These are phyloP conservation scores for Triticum timopheevii DNA, from an alignment of 176 grass and related monocot species.

Conservation along the genomic window DNA sequence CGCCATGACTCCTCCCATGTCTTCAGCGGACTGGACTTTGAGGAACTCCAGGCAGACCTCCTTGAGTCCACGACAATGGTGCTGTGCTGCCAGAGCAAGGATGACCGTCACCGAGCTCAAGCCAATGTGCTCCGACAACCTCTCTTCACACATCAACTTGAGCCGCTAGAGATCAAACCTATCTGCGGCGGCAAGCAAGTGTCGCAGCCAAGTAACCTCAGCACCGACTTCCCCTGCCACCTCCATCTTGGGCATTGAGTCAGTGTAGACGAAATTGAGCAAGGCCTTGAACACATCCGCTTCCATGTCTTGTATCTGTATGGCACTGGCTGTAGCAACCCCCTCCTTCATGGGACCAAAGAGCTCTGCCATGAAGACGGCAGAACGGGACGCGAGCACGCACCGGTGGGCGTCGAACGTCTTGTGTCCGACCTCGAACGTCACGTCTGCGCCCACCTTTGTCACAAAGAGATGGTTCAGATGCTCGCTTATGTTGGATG, in stretches of 20 bases:
- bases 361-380: no score
- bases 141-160: background rate
- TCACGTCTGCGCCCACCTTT: slow-evolving; percentile 22
- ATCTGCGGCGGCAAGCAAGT: no score
- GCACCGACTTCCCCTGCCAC: no score
- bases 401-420: no score
- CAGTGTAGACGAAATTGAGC: no score
- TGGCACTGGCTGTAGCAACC: no score
- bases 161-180: background rate
- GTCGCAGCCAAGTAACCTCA: no score
- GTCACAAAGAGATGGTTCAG: slow-evolving; percentile 12
- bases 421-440: background rate
- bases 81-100: slow-evolving; percentile 10
- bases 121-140: slow-evolving; percentile 7
- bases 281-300: no score
- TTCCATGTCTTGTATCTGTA: no score
- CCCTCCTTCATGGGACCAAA: no score
- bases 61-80: slow-evolving; percentile 27
- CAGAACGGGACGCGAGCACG: no score
- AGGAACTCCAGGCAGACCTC: background rate
- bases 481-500: slow-evolving; percentile 16
- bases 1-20: background rate
- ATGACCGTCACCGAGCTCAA: slow-evolving; percentile 18
- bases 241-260: no score
- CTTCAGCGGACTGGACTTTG: background rate